Base-by-base conservation (phyloP, 345 rosid genomes). In the Syzygium aromaticum region DNA sequence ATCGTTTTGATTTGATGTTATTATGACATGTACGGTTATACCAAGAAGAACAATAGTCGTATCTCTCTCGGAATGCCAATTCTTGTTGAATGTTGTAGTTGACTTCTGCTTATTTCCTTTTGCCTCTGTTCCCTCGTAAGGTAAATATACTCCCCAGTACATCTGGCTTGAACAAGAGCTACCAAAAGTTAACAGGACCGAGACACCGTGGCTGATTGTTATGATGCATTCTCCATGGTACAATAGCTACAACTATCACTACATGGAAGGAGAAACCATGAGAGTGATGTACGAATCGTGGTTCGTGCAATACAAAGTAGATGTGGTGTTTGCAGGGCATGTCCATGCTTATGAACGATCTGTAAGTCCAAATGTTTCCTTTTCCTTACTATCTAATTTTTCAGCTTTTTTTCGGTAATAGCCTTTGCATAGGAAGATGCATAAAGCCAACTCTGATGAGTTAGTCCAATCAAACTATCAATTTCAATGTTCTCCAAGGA, bases 161-260 rank as follows among this genome's bases (percentile, higher is more conserved):
- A 4, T 7, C 51, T 96, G 99, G 99, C 94, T 97, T 22, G 92
- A 92, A 89, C 8, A 56, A 0, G 99, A 97, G 91, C 89, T 96
- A 28, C 91, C 93, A 8, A 97, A 96, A 89, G 98, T 97, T 54
- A 95, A 97, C 90, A 92, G 98, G 89, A 90, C 87, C 0, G 95
- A 96, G 91, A 96, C 98, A 52, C 98, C 99, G 15, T 96, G 98
- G 99, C 90, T 97, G 90, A 94, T 97, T 53, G 97, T 97, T 88
- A 88, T 93, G 14, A 52, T 93, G 94, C 98, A 97, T 90, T 89
- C 94, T 10, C 98, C 98, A 0, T 96, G 97, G 96, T 96, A 97
- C 86, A 96, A 97, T 33, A 96, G 99, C 93, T 92, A 96, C 87
- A 92, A 93, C 88, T 92, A 97, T 84, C 98, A 96, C 90, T 92